A percentile compares a stretch with the other conserved stretches of the same genome.
phyloP scores from a whole-genome alignment of 2,329 filamentous ascomycete species.

The Monosporascus sp. region DNA sequence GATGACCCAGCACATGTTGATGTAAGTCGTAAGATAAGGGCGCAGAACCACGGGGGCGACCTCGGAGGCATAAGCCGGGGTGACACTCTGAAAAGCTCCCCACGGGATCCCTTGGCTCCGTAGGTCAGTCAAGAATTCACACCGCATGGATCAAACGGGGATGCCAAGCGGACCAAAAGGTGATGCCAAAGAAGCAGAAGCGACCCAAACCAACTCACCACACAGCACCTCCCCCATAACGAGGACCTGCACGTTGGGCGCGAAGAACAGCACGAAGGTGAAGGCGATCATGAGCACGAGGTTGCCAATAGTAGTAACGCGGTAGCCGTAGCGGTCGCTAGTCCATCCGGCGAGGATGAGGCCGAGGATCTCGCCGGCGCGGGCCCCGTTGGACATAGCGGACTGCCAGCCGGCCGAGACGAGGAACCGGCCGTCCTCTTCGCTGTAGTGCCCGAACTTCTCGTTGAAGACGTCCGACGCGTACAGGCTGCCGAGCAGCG shows the following conservation, averaged over 20 bases:
- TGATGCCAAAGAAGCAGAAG: too few relatives aligned
- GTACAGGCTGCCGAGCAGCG: conserved; percentile 44
- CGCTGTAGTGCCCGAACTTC: conserved; percentile 38
- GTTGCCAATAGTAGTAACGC: conserved; percentile 42
- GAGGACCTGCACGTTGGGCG: conserved; percentile 38
- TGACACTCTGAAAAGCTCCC: conserved; percentile 47
- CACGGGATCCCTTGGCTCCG: conserved; percentile 40
- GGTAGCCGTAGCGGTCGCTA: conserved; percentile 45
- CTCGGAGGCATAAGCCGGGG: conserved; percentile 50
- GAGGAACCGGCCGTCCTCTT: conserved; percentile 33
- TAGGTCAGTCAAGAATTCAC: conserved; percentile 1
- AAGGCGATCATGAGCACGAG: conserved; percentile 42
- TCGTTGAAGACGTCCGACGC: conserved; percentile 39
- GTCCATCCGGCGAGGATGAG: conserved; percentile 48
- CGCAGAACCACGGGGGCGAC: conserved; percentile 43
- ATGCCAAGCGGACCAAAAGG: too few relatives aligned
- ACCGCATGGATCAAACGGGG: conserved; percentile 4
- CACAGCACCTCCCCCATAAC: conserved; percentile 45
- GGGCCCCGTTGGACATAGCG: conserved; percentile 47
- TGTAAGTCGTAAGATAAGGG: conserved; percentile 48
- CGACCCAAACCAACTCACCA: conserved; percentile 11
- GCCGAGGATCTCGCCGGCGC: conserved; percentile 50
- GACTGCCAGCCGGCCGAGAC: conserved; percentile 54
- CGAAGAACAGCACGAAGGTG: conserved; percentile 51
- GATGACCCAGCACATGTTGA: conserved; percentile 54